These are phyloP conservation scores for Dittrichia graveolens DNA, from an alignment of 129 eudicot genomes.

Conservation along the genomic window DNA sequence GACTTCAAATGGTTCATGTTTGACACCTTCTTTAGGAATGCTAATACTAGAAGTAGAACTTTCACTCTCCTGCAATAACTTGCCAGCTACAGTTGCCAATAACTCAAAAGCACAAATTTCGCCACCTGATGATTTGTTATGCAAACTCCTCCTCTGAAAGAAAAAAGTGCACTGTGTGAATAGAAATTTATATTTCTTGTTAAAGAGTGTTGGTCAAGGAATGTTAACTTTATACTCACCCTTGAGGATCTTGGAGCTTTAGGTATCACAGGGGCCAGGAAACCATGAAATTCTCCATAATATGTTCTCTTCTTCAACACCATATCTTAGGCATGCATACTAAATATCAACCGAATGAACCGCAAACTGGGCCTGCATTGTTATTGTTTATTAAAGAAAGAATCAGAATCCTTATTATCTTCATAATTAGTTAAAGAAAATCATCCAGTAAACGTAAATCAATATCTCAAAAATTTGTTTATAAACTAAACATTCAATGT, in stretches of 20 bases:
- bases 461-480: slow-evolving; percentile 3
- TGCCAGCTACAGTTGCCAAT: slow-evolving; percentile 86
- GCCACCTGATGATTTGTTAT: slow-evolving; percentile 31
- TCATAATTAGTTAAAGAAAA: slow-evolving; percentile 1
- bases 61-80: slow-evolving; percentile 84
- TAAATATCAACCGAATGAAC: slow-evolving; percentile 37
- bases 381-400: not conserved
- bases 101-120: slow-evolving; percentile 63
- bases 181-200: not conserved
- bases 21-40: slow-evolving; percentile 36
- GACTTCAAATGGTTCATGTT: slow-evolving; percentile 47
- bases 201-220: not conserved
- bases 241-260: slow-evolving; percentile 95
- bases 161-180: slow-evolving; percentile 8
- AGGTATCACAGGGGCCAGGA: slow-evolving; percentile 68
- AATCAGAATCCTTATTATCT: not conserved
- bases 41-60: slow-evolving; percentile 74
- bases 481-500: slow-evolving; percentile 8
- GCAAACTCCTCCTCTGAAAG: slow-evolving; percentile 54
- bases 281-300: slow-evolving; percentile 63
- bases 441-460: slow-evolving; percentile 3
- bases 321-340: slow-evolving; percentile 73
- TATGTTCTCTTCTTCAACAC: slow-evolving; percentile 73
- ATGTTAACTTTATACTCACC: slow-evolving; percentile 44
- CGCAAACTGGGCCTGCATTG: slow-evolving; percentile 15